Base-by-base conservation (phyloP, 257 asterid genomes). In the Solanum chilense region DNA sequence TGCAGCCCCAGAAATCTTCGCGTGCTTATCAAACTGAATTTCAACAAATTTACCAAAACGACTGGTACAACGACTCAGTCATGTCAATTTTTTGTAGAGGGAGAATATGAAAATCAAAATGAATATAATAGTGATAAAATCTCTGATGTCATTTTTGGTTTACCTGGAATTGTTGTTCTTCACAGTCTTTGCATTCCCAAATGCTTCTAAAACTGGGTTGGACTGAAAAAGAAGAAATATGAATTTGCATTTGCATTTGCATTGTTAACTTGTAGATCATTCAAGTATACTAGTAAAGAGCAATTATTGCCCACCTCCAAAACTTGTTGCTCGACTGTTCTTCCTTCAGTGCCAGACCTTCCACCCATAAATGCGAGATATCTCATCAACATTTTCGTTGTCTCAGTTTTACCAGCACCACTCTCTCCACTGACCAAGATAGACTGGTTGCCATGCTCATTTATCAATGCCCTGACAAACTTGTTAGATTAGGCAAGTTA, bases 281-380 rank as follows among this genome's bases (percentile, higher is more conserved):
- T 66, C n/a, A 56, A 86, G 56, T 80, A 16, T 82, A 86, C 25
- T 73, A 39, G 27, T 44, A 58, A 18, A n/a, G 35, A 85, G 73
- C 31, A 87, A 64, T 88, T 42, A 87, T 21, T 85, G 86, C 93
- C 90, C 91, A 97, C 99, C 95, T 97, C 99, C 62, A 97, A 88
- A 85, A 97, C 99, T 90, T 97, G 99, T 87, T 97, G 98, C 90
- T 97, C 99, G 25, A 95, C 98, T 52, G 99, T 97, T 90, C 99
- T 92, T 89, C 98, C 98, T 90, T 95, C 98, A 3, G 93, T 92
- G 12, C 95, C 96, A 1, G 98, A 92, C 90, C 98, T 90, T 68
- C 99, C 99, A n/a, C 98, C 99, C 98, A 95, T 94, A 76, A 94
- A 95, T 0, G 99, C 98, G 82, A 97, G 98, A 91, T 97, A 97